Base-by-base conservation (phyloP, 192 early-diverging fungal species). In the Coemansia javaensis region DNA sequence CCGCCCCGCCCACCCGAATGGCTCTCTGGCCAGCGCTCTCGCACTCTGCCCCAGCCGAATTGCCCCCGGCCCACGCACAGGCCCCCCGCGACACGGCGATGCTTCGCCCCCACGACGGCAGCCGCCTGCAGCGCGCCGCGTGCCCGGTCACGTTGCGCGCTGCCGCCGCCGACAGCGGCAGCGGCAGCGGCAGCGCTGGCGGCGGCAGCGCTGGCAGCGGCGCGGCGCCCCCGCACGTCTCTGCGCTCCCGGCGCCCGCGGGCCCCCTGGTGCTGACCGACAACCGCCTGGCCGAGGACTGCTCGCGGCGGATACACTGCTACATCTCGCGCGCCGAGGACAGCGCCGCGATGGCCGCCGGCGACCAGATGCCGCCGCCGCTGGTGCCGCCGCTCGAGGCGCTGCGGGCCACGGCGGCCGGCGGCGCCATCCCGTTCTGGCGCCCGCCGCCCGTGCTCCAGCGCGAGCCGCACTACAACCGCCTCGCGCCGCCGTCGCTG, bases 361-460 rank as follows among this genome's bases (percentile, higher is more conserved):
- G 35, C 4, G 58, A 59, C 24, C 48, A 66, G 12, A 57, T 56
- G 37, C 58, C 58, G 14, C 59, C 70, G 18, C 58, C 58, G 8
- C 44, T 66, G 28, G 39, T 65, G 30, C 62, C 63, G 2, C 32
- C 58, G 0, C 25, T 66, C 8, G 45, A 44, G n/a, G 9, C 47
- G 10, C 45, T 56, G n/a, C n/a, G n/a, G n/a, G n/a, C n/a, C 8
- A 32, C 20, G 15, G 11, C 37, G 5, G 38, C 42, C 7, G 46
- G 53, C 5, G 55, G 63, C n/a, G n/a, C n/a, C 2, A 56, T 75
- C 17, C 72, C 72, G 16, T 75, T 75, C 44, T 75, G 72, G 72
- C 64, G 72, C n/a, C 72, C 72, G 5, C 72, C 72, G 28, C 57
- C 45, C 3, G 72, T 75, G 23, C 49, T 75, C 28, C 65, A 75